These are phyloP conservation scores for Wickerhamomyces tratensis DNA, from an alignment of 805 yeast species.

Conservation along the genomic window DNA sequence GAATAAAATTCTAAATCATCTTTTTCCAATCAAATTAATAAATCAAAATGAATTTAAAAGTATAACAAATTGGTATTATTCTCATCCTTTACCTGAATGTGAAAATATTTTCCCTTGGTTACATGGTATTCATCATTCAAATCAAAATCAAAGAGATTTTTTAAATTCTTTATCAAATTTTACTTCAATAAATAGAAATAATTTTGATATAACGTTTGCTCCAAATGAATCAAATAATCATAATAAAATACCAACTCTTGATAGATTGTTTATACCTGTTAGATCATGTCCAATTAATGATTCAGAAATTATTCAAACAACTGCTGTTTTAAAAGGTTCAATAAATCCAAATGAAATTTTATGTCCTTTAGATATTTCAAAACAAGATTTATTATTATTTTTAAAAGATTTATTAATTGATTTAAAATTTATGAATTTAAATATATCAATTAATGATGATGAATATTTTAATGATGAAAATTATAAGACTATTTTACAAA, in stretches of 20 bases:
- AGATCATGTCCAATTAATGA: slow-evolving; percentile 19
- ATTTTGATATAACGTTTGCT: slow-evolving; percentile 10
- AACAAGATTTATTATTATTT: slow-evolving; percentile 20
- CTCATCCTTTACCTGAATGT: slow-evolving; percentile 48
- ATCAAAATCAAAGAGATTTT: slow-evolving; percentile 14
- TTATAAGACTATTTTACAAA: slow-evolving; percentile 3
- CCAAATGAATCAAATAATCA: slow-evolving; percentile 1
- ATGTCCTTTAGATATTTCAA: slow-evolving; percentile 34
- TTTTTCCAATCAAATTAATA: slow-evolving; percentile 13
- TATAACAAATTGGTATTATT: slow-evolving; percentile 13
- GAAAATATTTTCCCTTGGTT: slow-evolving; percentile 80
- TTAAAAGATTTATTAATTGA: slow-evolving; percentile 13
- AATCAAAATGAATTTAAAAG: slow-evolving; percentile 10
- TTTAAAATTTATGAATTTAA: slow-evolving; percentile 9
- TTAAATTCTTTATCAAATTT: slow-evolving; percentile 11
- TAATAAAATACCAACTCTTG: slow-evolving; percentile 10
- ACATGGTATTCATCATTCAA: slow-evolving; percentile 43
- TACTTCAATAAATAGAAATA: slow-evolving; percentile 13
- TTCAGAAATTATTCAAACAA: too few relatives aligned
- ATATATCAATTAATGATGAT: slow-evolving; percentile 2
- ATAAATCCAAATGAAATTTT: slow-evolving; percentile 46
- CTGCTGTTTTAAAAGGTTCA: slow-evolving; percentile 44
- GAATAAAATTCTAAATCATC: slow-evolving; percentile 5
- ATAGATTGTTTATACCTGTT: slow-evolving; percentile 15
- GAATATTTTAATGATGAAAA: slow-evolving; percentile 2